phyloP scores from a whole-genome alignment of 805 yeast genomes.

The Pachysolen tannophilus region DNA sequence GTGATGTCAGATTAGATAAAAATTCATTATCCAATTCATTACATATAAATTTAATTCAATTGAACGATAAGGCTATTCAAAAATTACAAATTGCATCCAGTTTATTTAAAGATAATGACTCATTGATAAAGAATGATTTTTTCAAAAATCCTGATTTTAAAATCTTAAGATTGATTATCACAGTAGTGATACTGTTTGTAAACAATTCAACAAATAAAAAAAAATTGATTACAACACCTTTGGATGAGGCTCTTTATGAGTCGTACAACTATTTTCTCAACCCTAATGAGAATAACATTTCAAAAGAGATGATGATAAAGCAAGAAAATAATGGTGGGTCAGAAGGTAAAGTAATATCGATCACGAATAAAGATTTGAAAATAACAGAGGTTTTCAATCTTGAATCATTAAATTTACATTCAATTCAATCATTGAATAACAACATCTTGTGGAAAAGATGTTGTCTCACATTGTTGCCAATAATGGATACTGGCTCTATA shows the following conservation, averaged over 20 bases:
- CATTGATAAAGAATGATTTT: background rate
- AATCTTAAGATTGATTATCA: slow-evolving; percentile 2
- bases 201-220: background rate
- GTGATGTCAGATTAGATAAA: background rate
- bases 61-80: background rate
- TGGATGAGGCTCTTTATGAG: background rate
- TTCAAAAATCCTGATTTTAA: background rate
- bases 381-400: slow-evolving; percentile 1
- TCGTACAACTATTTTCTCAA: background rate
- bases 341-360: background rate
- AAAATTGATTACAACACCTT: slow-evolving; percentile 3
- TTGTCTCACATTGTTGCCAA: slow-evolving; percentile 6
- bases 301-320: too few species aligned
- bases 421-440: slow-evolving; percentile 1
- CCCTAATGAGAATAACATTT: background rate
- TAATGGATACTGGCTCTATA: slow-evolving; percentile 2
- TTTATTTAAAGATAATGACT: slow-evolving; percentile 1
- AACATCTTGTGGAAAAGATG: slow-evolving; percentile 8
- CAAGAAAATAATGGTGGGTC: too few species aligned
- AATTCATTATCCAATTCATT: background rate
- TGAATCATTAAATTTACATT: background rate
- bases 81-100: background rate
- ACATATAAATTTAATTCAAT: background rate
- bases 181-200: background rate
- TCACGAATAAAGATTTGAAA: background rate